Conservation (phyloP, 2,329 filamentous ascomycete species). For the Xylaria sp. region DNA sequence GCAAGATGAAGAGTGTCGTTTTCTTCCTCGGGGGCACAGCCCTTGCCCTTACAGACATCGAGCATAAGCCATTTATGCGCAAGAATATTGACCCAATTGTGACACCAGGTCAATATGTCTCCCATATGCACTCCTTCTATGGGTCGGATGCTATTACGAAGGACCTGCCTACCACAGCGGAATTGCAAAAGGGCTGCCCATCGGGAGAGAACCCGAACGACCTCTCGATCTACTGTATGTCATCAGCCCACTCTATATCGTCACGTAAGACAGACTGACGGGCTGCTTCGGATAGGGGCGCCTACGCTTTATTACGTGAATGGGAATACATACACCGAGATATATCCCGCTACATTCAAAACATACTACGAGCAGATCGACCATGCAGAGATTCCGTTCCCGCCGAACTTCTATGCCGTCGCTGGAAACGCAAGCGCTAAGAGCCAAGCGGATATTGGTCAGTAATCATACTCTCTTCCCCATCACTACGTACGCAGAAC, state of each 20-base stretch:
- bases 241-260: background rate
- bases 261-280: background rate
- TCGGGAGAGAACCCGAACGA: slow-evolving; percentile 48
- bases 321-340: slow-evolving; percentile 53
- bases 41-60: slow-evolving; percentile 29
- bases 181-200: slow-evolving; percentile 46
- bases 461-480: background rate
- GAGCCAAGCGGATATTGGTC: slow-evolving; percentile 47
- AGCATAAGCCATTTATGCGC: slow-evolving; percentile 42
- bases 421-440: slow-evolving; percentile 56
- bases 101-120: slow-evolving; percentile 40
- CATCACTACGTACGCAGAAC: background rate
- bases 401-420: slow-evolving; percentile 56
- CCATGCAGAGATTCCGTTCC: slow-evolving; percentile 58
- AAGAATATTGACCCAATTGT: slow-evolving; percentile 47
- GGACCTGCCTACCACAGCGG: slow-evolving; percentile 44
- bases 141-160: slow-evolving; percentile 43
- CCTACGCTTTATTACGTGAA: slow-evolving; percentile 57
- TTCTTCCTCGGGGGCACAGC: slow-evolving; percentile 18
- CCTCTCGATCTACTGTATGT: slow-evolving; percentile 46
- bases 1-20: slow-evolving; percentile 14
- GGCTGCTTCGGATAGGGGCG: slow-evolving; percentile 48
- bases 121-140: slow-evolving; percentile 45
- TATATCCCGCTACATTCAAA: slow-evolving; percentile 55
- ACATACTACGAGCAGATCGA: slow-evolving; percentile 59